These are phyloP conservation scores for Mycena vitilis DNA, from an alignment of 768 basidiomycete genomes.

Conservation along the genomic window DNA sequence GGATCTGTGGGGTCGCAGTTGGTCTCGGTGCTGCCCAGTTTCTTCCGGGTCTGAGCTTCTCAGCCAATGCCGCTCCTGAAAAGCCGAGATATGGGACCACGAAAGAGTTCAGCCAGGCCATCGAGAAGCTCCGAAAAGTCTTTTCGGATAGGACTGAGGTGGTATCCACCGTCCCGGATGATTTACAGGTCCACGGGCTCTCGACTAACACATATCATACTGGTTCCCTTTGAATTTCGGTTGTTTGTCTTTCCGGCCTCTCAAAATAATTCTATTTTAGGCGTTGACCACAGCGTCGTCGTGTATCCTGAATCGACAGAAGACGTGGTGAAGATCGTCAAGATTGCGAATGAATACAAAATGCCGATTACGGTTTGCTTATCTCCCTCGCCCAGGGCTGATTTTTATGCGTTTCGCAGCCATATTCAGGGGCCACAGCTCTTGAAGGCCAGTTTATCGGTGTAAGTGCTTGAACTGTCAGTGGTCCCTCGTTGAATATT, in stretches of 20 bases:
- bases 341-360: constrained; percentile 76
- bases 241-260: neutral
- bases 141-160: constrained; percentile 14
- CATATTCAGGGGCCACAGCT: constrained; percentile 86
- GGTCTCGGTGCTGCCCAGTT: constrained; percentile 19
- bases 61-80: neutral
- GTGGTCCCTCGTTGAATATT: neutral
- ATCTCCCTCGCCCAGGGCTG: neutral
- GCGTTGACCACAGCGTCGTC: constrained; percentile 65
- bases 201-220: constrained; percentile 29
- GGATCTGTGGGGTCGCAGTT: constrained; percentile 25
- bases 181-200: constrained; percentile 20
- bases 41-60: neutral
- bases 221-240: neutral
- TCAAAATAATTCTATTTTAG: constrained; percentile 40
- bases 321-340: constrained; percentile 84
- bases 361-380: constrained; percentile 71
- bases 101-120: constrained; percentile 20
- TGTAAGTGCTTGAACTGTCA: constrained; percentile 50
- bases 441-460: constrained; percentile 83
- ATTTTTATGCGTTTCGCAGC: constrained; percentile 33
- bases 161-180: constrained; percentile 23
- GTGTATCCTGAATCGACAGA: constrained; percentile 79
- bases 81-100: constrained; percentile 14
- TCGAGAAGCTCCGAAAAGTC: constrained; percentile 1